Base-by-base conservation (phyloP, 208 protist species). In the Crithidia thermophila region DNA sequence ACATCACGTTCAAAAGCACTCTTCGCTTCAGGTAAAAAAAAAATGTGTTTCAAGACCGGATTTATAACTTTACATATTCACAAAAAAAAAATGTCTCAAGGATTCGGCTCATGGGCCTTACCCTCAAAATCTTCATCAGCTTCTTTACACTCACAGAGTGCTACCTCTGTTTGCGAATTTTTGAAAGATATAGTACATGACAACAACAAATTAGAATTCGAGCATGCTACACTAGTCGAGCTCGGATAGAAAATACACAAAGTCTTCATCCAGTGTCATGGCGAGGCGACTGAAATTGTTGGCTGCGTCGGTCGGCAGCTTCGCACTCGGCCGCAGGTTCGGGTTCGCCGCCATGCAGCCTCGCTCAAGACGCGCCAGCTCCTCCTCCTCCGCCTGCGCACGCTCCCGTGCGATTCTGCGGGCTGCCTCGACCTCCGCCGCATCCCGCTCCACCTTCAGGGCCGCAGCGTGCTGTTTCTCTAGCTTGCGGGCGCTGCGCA, bases 251-350 rank as follows among this genome's bases (percentile, higher is more conserved):
- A 58, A 76, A 20, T 69, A 46, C 18, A 39, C 43, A 36, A 75
- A 68, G 34, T 75, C 68, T 16, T 75, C 60, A 7, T 63, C 49
- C 5, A 75, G 13, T 11, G 43, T 46, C 28, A 47, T 40, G 4
- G 68, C 16, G 45, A 75, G 30, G 16, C 23, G 25, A 18, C 21
- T 27, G 14, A 63, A 62, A 3, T 2, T 40, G 52, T 68, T 67
- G 23, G 39, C 52, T 1, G 16, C 14, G 51, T 60, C 49, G 33
- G 10, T 8, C 8, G n/a, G 46, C n/a, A 60, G 61, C 18, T 55
- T 42, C 7, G 58, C 39, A 25, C 67, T 59, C 3, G 52, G 31
- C 36, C 39, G 72, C 56, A 57, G 40, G 23, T 14, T 46, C 42
- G 60, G 53, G 21, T 50, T n/a, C 9, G 1, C 31, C 4, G 1